These are phyloP conservation scores for Sarocladium strictum DNA, from an alignment of 2,329 filamentous ascomycete genomes.

Conservation along the genomic window DNA sequence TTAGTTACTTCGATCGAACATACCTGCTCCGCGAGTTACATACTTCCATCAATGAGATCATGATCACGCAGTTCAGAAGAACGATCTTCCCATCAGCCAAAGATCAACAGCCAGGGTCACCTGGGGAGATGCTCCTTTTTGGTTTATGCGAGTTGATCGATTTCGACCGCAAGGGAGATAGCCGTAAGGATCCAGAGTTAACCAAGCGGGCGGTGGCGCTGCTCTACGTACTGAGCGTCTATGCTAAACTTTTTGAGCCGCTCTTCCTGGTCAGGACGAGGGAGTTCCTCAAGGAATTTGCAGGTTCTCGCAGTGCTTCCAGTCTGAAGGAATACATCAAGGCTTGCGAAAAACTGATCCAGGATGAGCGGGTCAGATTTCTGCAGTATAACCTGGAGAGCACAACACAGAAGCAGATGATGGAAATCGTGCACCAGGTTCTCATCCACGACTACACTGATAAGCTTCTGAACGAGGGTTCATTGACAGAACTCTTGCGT, in stretches of 20 bases:
- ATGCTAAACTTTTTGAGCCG: slow-evolving; percentile 74
- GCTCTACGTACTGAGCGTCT: slow-evolving; percentile 79
- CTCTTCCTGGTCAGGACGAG: slow-evolving; percentile 63
- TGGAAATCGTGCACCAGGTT: slow-evolving; percentile 65
- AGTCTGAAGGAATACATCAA: slow-evolving; percentile 71
- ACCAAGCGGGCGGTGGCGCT: slow-evolving; percentile 73
- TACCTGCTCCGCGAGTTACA: slow-evolving; percentile 71
- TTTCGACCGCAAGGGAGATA: slow-evolving; percentile 57
- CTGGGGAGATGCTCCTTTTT: slow-evolving; percentile 27
- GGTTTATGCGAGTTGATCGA: slow-evolving; percentile 71
- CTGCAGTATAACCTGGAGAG: slow-evolving; percentile 77
- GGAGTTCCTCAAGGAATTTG: slow-evolving; percentile 64
- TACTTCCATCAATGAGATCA: slow-evolving; percentile 74
- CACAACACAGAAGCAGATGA: slow-evolving; percentile 72
- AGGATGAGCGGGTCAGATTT: slow-evolving; percentile 68
- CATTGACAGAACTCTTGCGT: slow-evolving; percentile 68
- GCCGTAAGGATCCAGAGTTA: slow-evolving; percentile 55
- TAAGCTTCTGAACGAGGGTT: slow-evolving; percentile 58
- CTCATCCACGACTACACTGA: slow-evolving; percentile 64
- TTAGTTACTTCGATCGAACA: slow-evolving; percentile 89
- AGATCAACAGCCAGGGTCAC: not conserved
- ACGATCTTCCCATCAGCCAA: slow-evolving; percentile 36
- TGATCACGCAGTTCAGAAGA: slow-evolving; percentile 67
- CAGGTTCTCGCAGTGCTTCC: slow-evolving; percentile 55
- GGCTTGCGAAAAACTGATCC: slow-evolving; percentile 62